These are phyloP conservation scores for Bjerkandera adusta DNA, from an alignment of 1,284 basidiomycete genomes.

Conservation along the genomic window DNA sequence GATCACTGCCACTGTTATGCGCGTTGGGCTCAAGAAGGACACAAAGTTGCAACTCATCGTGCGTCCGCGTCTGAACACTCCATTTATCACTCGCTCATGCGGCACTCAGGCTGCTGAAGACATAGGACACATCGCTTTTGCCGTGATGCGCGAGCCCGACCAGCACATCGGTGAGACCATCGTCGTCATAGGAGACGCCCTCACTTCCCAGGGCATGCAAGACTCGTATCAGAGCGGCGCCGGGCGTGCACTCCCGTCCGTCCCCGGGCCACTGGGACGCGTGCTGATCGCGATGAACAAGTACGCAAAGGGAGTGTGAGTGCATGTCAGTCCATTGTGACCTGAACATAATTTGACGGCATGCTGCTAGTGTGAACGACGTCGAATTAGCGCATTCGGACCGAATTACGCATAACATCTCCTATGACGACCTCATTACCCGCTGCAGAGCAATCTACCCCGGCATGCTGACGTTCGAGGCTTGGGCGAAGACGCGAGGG, in stretches of 20 bases:
- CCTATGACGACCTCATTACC: conserved; percentile 19
- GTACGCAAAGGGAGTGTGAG: not conserved
- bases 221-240: conserved; percentile 1
- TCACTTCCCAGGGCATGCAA: not conserved
- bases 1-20: conserved; percentile 33
- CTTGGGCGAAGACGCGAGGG: conserved; percentile 28
- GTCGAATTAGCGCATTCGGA: conserved; percentile 31
- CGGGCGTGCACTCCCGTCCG: not conserved
- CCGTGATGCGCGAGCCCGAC: conserved; percentile 24
- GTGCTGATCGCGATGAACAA: not conserved
- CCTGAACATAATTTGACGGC: no score
- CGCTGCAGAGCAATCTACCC: conserved; percentile 25
- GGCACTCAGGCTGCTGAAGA: conserved; percentile 32
- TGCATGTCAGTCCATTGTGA: not conserved
- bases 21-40: conserved; percentile 30
- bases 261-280: not conserved
- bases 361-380: conserved; percentile 29
- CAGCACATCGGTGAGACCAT: not conserved
- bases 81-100: no score
- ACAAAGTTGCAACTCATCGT: conserved; percentile 37
- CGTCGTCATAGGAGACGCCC: not conserved
- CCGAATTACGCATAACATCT: conserved; percentile 16
- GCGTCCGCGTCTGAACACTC: conserved; percentile 15
- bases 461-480: conserved; percentile 30
- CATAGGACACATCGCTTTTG: conserved; percentile 36